These are phyloP conservation scores for Hypoxylon sp. DNA, from an alignment of 2,329 filamentous ascomycete species.

Conservation along the genomic window DNA sequence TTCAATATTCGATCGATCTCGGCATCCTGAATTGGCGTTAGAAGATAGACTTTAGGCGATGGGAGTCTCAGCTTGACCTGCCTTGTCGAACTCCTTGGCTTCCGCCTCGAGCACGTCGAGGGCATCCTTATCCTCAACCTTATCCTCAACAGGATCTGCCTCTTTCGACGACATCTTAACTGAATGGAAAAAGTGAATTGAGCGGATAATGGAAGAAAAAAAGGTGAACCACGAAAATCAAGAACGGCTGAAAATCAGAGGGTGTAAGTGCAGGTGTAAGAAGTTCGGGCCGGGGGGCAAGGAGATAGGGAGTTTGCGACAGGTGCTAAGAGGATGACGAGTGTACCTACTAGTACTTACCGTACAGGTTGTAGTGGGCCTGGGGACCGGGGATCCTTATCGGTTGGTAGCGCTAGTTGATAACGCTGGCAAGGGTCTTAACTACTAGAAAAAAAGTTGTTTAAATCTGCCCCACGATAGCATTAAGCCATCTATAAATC, in stretches of 20 bases:
- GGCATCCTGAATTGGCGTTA: constrained; percentile 74
- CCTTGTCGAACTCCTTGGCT: constrained; percentile 92
- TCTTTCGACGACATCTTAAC: constrained; percentile 61
- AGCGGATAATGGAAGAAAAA: background rate
- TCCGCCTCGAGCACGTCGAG: constrained; percentile 86
- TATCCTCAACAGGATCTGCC: constrained; percentile 62
- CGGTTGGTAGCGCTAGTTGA: constrained; percentile 25
- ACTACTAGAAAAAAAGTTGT: constrained; percentile 37
- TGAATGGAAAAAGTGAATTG: background rate
- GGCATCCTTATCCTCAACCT: constrained; percentile 78
- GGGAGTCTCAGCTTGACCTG: constrained; percentile 51
- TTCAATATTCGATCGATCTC: constrained; percentile 95
- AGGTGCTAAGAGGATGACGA: constrained; percentile 6
- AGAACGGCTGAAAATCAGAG: background rate
- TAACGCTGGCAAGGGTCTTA: constrained; percentile 25
- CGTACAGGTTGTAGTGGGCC: background rate
- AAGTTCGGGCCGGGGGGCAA: constrained; percentile 14
- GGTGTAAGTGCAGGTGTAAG: constrained; percentile 5
- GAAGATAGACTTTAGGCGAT: constrained; percentile 19
- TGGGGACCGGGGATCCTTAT: constrained; percentile 21
- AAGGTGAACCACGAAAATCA: background rate
- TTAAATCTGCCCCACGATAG: constrained; percentile 35
- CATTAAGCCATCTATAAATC: constrained; percentile 18
- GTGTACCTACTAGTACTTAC: constrained; percentile 10
- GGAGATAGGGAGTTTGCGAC: constrained; percentile 30